phyloP scores from a whole-genome alignment of 306 rosid species.

The Pyrus pyrifolia region DNA sequence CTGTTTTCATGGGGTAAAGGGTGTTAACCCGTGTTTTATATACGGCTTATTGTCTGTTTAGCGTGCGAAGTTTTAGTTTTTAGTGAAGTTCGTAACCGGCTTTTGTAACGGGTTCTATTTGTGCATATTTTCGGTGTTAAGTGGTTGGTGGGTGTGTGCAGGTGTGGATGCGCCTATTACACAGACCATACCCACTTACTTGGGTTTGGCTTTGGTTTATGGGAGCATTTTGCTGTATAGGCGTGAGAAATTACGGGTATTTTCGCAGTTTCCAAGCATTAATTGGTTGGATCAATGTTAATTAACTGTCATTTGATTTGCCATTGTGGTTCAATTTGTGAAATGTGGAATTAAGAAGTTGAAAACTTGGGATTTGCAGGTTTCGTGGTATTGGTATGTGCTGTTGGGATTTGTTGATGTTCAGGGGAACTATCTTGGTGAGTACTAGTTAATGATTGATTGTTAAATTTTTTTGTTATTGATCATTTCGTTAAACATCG shows the following conservation, averaged over 20 bases:
- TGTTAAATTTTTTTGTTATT: background rate
- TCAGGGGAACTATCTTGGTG: constrained; percentile 62
- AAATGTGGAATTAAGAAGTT: background rate
- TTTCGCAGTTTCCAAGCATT: background rate
- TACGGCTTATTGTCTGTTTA: too few species aligned
- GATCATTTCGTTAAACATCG: background rate
- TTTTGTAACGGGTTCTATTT: too few species aligned
- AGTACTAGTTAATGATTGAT: constrained; percentile 10
- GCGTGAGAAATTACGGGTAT: constrained; percentile 41
- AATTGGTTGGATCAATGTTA: background rate
- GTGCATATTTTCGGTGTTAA: background rate
- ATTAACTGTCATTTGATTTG: background rate
- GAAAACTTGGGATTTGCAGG: constrained; percentile 27
- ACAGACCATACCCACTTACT: constrained; percentile 41
- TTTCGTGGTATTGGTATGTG: constrained; percentile 76
- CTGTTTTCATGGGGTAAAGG: too few species aligned
- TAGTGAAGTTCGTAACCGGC: too few species aligned
- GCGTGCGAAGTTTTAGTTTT: too few species aligned
- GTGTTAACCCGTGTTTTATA: too few species aligned
- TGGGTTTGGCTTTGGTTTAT: constrained; percentile 43
- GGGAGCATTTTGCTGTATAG: constrained; percentile 50
- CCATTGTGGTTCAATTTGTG: background rate
- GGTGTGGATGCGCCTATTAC: constrained; percentile 58
- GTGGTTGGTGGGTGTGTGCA: constrained; percentile 8
- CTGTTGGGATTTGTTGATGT: constrained; percentile 58